Evolutionary conservation across 2,329 filamentous ascomycete genomes (phyloP), one percentile per base, ranked within the genome.

Genomic region (Fusarium concolor): DNA sequence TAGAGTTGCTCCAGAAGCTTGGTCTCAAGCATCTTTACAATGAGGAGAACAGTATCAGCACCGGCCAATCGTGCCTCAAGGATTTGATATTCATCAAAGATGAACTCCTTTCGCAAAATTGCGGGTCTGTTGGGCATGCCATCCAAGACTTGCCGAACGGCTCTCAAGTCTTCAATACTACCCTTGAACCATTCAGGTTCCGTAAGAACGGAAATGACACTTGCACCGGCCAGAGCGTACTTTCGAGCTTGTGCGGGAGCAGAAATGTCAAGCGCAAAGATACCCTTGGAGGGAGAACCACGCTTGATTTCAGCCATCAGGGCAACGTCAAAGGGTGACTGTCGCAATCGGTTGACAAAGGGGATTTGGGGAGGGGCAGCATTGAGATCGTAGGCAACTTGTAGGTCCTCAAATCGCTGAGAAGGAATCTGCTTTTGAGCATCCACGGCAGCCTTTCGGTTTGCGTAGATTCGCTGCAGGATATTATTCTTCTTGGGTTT

Each of bases 121-220:
- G 95, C 96, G 4, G 96, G 96, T 52, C 96, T 87, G 77, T 97
- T 96, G 2, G 93, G 90, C 90, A 99, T 94, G 14, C 92, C 91
- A 72, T 94, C 89, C n/a, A 99, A 83, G 47, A 92, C 94, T 78
- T 95, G 92, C 43, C 96, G 89, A 29, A 98, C 96, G 33, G 91
- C 89, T 62, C 92, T 89, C 54, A 99, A 82, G 77, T 99, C 96
- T 60, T 99, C 95, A 63, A 99, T 94, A 79, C 92, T 97, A 46
- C 96, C 96, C 81, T 97, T 98, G 85, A 99, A 99, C 96, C 96
- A 99, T 76, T 98, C 92, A 1, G 96, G 96, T 80, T 99, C 96
- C 0, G 96, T 99, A 45, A 99, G 86, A n/a, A 99, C 96, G 2
- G 96, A 98, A 70, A 99, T 99, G 38, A 97, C 93, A 77, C 95